phyloP scores from a whole-genome alignment of 805 yeast genomes.

The Hanseniaspora taiwanica region DNA sequence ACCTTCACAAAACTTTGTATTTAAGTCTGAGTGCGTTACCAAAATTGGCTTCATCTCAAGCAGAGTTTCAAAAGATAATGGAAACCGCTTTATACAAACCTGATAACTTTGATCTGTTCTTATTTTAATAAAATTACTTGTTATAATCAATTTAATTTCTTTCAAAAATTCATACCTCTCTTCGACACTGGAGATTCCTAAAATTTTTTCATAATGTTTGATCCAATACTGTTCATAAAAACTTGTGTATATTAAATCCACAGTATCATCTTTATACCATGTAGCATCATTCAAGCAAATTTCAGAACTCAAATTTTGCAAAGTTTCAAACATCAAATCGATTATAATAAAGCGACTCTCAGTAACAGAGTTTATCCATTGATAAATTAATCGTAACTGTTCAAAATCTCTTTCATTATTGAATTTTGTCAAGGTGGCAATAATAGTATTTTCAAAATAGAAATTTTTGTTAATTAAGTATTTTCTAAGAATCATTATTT shows the following conservation, averaged over 20 bases:
- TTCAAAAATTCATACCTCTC: background rate
- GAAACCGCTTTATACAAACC: background rate
- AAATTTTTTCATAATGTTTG: constrained; percentile 11
- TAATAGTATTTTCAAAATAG: constrained; percentile 8
- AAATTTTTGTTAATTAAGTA: constrained; percentile 14
- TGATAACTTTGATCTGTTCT: background rate
- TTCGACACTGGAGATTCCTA: constrained; percentile 10
- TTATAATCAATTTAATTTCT: background rate
- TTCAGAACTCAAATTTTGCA: constrained; percentile 11
- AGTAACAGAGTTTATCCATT: constrained; percentile 16
- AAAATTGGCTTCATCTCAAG: background rate
- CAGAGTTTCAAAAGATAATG: background rate
- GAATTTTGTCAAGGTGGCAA: constrained; percentile 7
- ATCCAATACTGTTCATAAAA: constrained; percentile 18
- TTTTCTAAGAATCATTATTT: constrained; percentile 14
- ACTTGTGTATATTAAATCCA: constrained; percentile 17
- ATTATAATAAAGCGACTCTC: constrained; percentile 5
- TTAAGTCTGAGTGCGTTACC: constrained; percentile 5
- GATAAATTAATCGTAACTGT: constrained; percentile 9
- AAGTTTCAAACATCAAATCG: constrained; percentile 12
- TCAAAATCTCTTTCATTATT: constrained; percentile 18
- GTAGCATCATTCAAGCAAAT: constrained; percentile 13
- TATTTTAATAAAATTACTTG: background rate
- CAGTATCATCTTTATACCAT: constrained; percentile 10
- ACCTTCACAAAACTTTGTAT: constrained; percentile 10